phyloP scores from a whole-genome alignment of 1,284 basidiomycete species.

The Cryptococcus neoformans region DNA sequence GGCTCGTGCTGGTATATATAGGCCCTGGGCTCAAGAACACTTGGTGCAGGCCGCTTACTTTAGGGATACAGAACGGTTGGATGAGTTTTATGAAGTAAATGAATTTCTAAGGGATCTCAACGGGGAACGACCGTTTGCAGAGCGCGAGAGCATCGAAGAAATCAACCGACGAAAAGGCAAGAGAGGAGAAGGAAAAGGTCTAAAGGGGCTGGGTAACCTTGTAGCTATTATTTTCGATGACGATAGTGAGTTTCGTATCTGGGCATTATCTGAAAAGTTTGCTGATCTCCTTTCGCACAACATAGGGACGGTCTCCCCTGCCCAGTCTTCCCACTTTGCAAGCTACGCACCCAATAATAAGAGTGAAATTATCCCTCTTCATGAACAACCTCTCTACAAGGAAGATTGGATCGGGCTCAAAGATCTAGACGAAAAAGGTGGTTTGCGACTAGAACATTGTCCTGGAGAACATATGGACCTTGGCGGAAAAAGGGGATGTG shows the following conservation, averaged over 20 bases:
- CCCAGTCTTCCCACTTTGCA: slow-evolving; percentile 45
- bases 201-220: slow-evolving; percentile 44
- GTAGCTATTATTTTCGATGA: slow-evolving; percentile 50
- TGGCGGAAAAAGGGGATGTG: slow-evolving; percentile 57
- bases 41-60: slow-evolving; percentile 91
- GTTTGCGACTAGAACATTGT: slow-evolving; percentile 65
- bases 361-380: slow-evolving; percentile 65
- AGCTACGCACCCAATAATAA: slow-evolving; percentile 38
- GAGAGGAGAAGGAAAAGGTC: slow-evolving; percentile 25
- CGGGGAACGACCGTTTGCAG: slow-evolving; percentile 63
- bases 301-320: slow-evolving; percentile 45
- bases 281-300: neutral
- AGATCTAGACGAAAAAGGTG: slow-evolving; percentile 66
- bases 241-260: slow-evolving; percentile 27
- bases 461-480: slow-evolving; percentile 83
- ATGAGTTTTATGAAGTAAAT: slow-evolving; percentile 67
- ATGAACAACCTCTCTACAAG: slow-evolving; percentile 68
- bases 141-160: slow-evolving; percentile 35
- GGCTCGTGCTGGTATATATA: slow-evolving; percentile 72
- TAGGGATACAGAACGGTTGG: slow-evolving; percentile 74
- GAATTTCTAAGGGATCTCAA: slow-evolving; percentile 50
- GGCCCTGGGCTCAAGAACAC: slow-evolving; percentile 74
- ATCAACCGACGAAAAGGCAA: slow-evolving; percentile 9
- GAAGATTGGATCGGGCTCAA: slow-evolving; percentile 88
- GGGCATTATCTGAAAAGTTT: neutral